Conservation (phyloP, 2,329 filamentous ascomycete species). For the Chaetomiaceae sp. region DNA sequence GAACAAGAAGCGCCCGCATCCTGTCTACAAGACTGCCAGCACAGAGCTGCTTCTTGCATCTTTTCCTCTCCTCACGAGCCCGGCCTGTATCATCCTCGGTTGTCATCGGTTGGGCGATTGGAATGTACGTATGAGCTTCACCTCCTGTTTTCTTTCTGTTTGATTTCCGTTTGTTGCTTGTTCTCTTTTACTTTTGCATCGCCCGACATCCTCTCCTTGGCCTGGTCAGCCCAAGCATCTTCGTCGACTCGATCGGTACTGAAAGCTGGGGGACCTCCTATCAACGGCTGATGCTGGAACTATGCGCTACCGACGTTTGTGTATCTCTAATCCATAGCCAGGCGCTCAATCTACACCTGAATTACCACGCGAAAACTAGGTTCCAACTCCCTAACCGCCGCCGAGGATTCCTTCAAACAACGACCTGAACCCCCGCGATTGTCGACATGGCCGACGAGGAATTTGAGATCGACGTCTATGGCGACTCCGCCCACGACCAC, state of each 20-base stretch:
- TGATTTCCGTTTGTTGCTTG: slow-evolving; percentile 21
- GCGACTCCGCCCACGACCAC: slow-evolving; percentile 48
- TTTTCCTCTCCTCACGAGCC: slow-evolving; percentile 30
- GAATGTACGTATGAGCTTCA: slow-evolving; percentile 51
- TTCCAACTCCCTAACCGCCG: neutral
- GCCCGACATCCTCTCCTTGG: slow-evolving; percentile 18
- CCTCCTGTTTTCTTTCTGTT: slow-evolving; percentile 34
- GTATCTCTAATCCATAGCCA: slow-evolving; percentile 31
- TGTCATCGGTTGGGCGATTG: slow-evolving; percentile 29
- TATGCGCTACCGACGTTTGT: slow-evolving; percentile 34
- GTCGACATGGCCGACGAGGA: slow-evolving; percentile 59
- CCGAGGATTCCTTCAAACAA: slow-evolving; percentile 6
- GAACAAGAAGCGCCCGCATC: slow-evolving; percentile 27
- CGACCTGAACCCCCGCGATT: neutral
- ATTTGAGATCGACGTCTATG: slow-evolving; percentile 68
- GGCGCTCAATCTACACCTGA: slow-evolving; percentile 27
- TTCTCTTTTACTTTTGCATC: slow-evolving; percentile 16
- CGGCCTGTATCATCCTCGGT: slow-evolving; percentile 3
- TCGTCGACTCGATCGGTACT: neutral
- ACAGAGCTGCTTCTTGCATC: slow-evolving; percentile 57
- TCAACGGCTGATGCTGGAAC: slow-evolving; percentile 32
- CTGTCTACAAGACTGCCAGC: slow-evolving; percentile 43
- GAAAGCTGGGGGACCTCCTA: slow-evolving; percentile 16
- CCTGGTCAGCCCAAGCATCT: slow-evolving; percentile 19
- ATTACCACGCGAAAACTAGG: slow-evolving; percentile 13